Evolutionary conservation across 306 rosid genomes (phyloP).

Genomic region (Prunus dulcis): DNA sequence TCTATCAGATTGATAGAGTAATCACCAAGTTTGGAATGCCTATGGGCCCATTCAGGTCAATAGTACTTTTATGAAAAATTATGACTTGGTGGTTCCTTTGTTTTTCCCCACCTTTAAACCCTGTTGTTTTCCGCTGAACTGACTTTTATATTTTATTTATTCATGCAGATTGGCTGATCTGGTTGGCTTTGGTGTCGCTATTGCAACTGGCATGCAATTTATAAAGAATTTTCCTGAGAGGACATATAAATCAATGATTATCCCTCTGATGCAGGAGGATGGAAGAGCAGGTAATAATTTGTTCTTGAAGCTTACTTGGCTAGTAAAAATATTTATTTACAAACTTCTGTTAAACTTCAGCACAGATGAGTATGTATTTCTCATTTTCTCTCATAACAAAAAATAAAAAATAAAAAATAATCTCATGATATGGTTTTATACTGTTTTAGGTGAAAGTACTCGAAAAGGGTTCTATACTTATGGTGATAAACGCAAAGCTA

Average conservation of each 20-base stretch:
- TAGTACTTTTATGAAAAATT: constrained; percentile 11
- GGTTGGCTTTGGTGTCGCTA: constrained; percentile 89
- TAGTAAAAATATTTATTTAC: neutral
- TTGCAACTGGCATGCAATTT: constrained; percentile 67
- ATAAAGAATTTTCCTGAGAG: constrained; percentile 63
- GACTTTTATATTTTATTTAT: neutral
- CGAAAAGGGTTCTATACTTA: constrained; percentile 84
- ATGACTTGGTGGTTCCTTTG: constrained; percentile 4
- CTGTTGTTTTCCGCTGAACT: neutral
- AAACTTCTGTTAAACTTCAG: neutral
- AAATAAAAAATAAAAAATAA: neutral
- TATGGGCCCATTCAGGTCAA: constrained; percentile 97
- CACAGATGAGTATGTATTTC: neutral
- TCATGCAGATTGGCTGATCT: constrained; percentile 76
- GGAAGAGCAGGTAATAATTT: constrained; percentile 69
- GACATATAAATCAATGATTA: constrained; percentile 76
- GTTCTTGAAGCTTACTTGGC: neutral
- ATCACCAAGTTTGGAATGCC: constrained; percentile 84
- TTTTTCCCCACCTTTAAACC: neutral
- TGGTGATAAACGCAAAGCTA: constrained; percentile 68
- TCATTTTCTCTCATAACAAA: neutral
- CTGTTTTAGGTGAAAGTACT: constrained; percentile 64
- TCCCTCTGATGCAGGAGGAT: constrained; percentile 85
- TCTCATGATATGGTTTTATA: neutral
- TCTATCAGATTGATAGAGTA: constrained; percentile 73